Evolutionary conservation across 1,139 yeast genomes (phyloP).

Genomic region (Wickerhamiella infanticola): DNA sequence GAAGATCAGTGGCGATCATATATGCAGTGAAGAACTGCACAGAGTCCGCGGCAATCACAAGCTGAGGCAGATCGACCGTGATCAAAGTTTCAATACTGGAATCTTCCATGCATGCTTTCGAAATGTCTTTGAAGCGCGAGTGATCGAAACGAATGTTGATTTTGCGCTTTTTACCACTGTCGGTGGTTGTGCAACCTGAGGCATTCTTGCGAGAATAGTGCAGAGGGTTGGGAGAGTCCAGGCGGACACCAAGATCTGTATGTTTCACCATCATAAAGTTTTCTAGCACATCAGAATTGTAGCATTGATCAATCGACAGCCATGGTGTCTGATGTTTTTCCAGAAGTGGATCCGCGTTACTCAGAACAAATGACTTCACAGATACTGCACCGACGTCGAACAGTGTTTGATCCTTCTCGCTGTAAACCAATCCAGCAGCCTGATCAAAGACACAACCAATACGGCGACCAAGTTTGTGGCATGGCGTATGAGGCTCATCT

Average conservation of each 20-base stretch:
- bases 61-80: constrained; percentile 47
- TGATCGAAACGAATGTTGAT: not conserved
- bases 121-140: not conserved
- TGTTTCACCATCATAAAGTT: constrained; percentile 46
- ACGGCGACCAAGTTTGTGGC: constrained; percentile 49
- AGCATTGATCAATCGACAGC: constrained; percentile 55
- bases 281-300: constrained; percentile 43
- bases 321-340: constrained; percentile 55
- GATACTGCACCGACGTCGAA: constrained; percentile 25
- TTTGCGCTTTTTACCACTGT: not conserved
- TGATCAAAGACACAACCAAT: constrained; percentile 53
- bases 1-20: constrained; percentile 45
- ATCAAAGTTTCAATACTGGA: constrained; percentile 1
- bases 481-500: constrained; percentile 20
- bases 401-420: constrained; percentile 30
- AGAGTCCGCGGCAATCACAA: constrained; percentile 59
- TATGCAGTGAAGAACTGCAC: constrained; percentile 54
- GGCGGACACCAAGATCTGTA: constrained; percentile 45
- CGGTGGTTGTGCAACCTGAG: not conserved
- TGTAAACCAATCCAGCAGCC: constrained; percentile 56
- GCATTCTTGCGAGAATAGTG: constrained; percentile 18
- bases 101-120: not conserved
- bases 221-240: constrained; percentile 51
- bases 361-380: constrained; percentile 16
- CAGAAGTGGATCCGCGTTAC: constrained; percentile 17